Evolutionary conservation across 202 grass and related monocot genomes (phyloP).

Genomic region (Schoenoplectus tabernaemontani): DNA sequence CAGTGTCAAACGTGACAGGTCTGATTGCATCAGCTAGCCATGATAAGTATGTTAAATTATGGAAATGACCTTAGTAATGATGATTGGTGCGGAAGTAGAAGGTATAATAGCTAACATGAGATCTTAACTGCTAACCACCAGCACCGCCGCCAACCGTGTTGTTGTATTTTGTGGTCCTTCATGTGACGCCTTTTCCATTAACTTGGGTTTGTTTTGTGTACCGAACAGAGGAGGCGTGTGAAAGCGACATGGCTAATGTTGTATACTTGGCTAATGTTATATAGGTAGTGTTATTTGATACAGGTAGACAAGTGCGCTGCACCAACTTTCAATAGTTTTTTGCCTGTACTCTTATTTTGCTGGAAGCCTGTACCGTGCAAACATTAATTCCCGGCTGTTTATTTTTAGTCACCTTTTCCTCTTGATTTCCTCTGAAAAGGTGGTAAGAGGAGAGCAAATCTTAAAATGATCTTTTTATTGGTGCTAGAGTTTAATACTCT

Average conservation of each 20-base stretch:
- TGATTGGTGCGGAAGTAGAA: constrained; percentile 13
- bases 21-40: constrained; percentile 88
- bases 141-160: too few species aligned
- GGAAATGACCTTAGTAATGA: constrained; percentile 51
- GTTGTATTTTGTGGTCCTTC: constrained; percentile 17
- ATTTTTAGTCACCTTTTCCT: not conserved
- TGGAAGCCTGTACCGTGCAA: not conserved
- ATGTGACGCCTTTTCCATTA: not conserved
- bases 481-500: too few species aligned
- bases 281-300: constrained; percentile 24
- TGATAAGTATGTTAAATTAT: constrained; percentile 79
- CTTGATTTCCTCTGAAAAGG: not conserved
- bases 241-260: constrained; percentile 19
- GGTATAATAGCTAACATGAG: constrained; percentile 19
- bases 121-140: constrained; percentile 24
- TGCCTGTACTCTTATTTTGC: constrained; percentile 19
- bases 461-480: too few species aligned
- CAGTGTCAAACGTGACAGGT: constrained; percentile 64
- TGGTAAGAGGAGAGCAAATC: too few species aligned
- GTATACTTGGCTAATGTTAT: constrained; percentile 30
- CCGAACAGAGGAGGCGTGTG: constrained; percentile 13
- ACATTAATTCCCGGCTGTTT: not conserved
- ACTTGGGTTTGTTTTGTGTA: constrained; percentile 18
- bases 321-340: constrained; percentile 10
- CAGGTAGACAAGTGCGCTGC: not conserved